A percentile compares a stretch with the other conserved stretches of the same genome.
Evolutionary conservation across 192 early-diverging fungal species (phyloP).

Genomic region (Coemansia sp.): DNA sequence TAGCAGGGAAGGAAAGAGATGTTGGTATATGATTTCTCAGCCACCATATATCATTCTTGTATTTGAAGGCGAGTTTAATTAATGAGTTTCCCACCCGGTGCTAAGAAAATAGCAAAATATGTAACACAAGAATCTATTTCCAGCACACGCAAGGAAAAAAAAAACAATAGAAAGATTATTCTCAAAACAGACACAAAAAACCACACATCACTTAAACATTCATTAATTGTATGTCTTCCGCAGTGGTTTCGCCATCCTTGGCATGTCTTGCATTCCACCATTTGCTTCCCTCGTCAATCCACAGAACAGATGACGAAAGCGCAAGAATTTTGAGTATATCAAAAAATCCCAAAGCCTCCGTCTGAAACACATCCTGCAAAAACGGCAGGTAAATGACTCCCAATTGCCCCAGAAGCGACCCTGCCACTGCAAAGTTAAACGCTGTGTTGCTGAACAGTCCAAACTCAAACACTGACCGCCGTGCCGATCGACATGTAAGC

Average conservation of each 20-base stretch:
- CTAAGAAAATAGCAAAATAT: background rate
- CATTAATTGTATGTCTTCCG: conserved; percentile 48
- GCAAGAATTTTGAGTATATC: conserved; percentile 71
- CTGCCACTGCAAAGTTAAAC: conserved; percentile 81
- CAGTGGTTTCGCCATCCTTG: conserved; percentile 19
- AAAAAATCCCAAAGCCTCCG: conserved; percentile 71
- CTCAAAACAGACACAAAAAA: background rate
- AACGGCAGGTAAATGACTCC: conserved; percentile 86
- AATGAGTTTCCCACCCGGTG: background rate
- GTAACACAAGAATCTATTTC: background rate
- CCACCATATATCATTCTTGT: background rate
- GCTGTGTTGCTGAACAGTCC: conserved; percentile 86
- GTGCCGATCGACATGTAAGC: conserved; percentile 82
- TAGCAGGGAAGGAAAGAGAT: background rate
- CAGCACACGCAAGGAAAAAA: conserved; percentile 7
- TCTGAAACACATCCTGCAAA: conserved; percentile 92
- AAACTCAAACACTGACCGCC: conserved; percentile 75
- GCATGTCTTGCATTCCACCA: conserved; percentile 46
- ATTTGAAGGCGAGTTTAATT: background rate
- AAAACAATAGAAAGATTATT: background rate
- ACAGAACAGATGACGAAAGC: conserved; percentile 75
- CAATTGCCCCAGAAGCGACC: conserved; percentile 82
- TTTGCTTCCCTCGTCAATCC: conserved; percentile 85
- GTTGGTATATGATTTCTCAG: background rate
- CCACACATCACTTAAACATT: conserved; percentile 20